Evolutionary conservation across 495 filamentous ascomycete species (phyloP), one percentile per base, ranked within the genome.

Genomic region (Aspergillus carlsbadensis): DNA sequence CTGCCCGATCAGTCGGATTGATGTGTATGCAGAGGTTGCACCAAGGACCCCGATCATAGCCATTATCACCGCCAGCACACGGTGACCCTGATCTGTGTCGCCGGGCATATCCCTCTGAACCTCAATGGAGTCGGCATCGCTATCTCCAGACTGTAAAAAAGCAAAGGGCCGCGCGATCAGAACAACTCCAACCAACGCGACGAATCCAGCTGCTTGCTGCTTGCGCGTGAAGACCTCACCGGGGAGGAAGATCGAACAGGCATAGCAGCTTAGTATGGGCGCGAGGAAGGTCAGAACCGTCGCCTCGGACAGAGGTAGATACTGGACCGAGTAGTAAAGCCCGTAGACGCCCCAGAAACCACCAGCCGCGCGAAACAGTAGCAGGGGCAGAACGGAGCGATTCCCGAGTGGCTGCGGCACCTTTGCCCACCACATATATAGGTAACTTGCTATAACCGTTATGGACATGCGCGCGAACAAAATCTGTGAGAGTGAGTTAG

Each of bases 251-350:
- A 92, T 66, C 14, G 87, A 88, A 66, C 92, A 96, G 10, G 85
- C 85, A 66, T 90, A 96, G 48, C 90, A 89, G n/a, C 89, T 80
- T 2, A 96, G 78, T 14, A 86, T 86, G 0, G 94, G 94, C 0
- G 89, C 83, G 1, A 98, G 81, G 65, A 97, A 98, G 41, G 91
- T 96, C 41, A 98, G 86, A 0, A 97, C 94, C 0, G 91, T 96
- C 10, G 94, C 92, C 62, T 98, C 93, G 5, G 91, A 87, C 0
- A 98, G 78, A 1, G 91, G 88, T 3, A 98, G 84, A 64, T 96
- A 96, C 58, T 88, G 81, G 6, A 96, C 84, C 2, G 90, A 93
- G 64, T 89, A 91, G 60, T 90, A 90, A 44, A 90, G 70, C 8
- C 87, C 86, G 70, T 85, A 90, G 10, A 95, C 90, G 10, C 93